These are phyloP conservation scores for Umbelopsis isabellina DNA, from an alignment of 192 early-diverging fungal genomes.

Conservation along the genomic window DNA sequence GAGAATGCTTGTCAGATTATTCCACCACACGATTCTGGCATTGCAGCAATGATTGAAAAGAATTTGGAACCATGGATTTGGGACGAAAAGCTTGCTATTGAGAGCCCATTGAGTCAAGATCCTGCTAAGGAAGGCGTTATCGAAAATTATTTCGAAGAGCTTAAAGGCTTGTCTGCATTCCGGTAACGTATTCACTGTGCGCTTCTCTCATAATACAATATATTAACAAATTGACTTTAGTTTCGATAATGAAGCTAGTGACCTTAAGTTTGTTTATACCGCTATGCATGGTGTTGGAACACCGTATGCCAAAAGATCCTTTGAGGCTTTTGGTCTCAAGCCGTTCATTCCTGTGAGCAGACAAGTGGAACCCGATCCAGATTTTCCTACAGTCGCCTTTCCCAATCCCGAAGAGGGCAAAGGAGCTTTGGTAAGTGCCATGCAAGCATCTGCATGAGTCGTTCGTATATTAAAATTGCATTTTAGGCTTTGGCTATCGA, in stretches of 20 bases:
- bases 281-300: constrained; percentile 96
- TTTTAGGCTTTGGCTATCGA: constrained; percentile 65
- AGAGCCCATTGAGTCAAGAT: constrained; percentile 54
- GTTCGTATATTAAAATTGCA: too few relatives aligned
- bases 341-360: constrained; percentile 64
- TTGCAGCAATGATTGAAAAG: constrained; percentile 70
- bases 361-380: constrained; percentile 83
- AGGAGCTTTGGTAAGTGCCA: constrained; percentile 67
- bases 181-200: constrained; percentile 19
- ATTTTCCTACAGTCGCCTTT: constrained; percentile 89
- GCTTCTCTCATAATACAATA: not conserved
- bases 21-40: constrained; percentile 81
- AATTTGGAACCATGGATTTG: constrained; percentile 73
- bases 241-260: constrained; percentile 47
- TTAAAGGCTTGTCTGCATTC: constrained; percentile 44
- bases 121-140: constrained; percentile 60
- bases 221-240: constrained; percentile 26
- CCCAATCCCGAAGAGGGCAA: constrained; percentile 90
- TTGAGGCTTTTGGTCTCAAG: constrained; percentile 71
- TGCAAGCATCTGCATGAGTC: not conserved
- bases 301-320: constrained; percentile 69
- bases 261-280: constrained; percentile 82
- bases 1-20: constrained; percentile 92
- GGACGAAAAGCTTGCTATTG: constrained; percentile 63
- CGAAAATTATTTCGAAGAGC: constrained; percentile 72